Conservation (phyloP, 2,329 filamentous ascomycete species). For the Hypomyces rosellus region DNA sequence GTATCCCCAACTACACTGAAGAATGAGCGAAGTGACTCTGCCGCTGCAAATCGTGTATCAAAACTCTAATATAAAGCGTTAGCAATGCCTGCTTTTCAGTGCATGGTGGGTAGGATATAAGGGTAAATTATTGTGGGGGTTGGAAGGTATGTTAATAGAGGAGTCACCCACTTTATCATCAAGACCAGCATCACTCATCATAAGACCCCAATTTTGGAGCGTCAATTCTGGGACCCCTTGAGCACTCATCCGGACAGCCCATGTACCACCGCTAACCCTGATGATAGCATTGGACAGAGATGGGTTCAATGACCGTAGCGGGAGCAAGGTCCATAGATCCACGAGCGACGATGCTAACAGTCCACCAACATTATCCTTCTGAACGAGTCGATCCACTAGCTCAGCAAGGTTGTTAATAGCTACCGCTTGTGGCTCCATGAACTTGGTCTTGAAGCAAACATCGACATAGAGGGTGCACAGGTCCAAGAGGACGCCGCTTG, state of each 20-base stretch:
- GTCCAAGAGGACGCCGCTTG: conserved; percentile 21
- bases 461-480: conserved; percentile 40
- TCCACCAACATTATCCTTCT: conserved; percentile 16
- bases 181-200: conserved; percentile 42
- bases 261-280: conserved; percentile 39
- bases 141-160: neutral
- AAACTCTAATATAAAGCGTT: conserved; percentile 43
- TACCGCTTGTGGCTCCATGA: conserved; percentile 40
- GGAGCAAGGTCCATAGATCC: conserved; percentile 35
- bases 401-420: conserved; percentile 43
- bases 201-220: conserved; percentile 39
- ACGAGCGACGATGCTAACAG: conserved; percentile 30
- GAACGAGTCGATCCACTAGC: conserved; percentile 37
- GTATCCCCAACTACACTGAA: conserved; percentile 24
- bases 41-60: conserved; percentile 57
- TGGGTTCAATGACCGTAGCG: conserved; percentile 37
- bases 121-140: neutral
- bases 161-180: conserved; percentile 41
- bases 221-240: conserved; percentile 12
- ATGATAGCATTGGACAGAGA: conserved; percentile 44
- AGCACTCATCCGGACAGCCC: conserved; percentile 28
- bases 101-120: neutral
- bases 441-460: conserved; percentile 30
- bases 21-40: conserved; percentile 48
- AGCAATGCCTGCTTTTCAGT: neutral